phyloP scores from a whole-genome alignment of 768 basidiomycete genomes.

The Ramaria rubella region DNA sequence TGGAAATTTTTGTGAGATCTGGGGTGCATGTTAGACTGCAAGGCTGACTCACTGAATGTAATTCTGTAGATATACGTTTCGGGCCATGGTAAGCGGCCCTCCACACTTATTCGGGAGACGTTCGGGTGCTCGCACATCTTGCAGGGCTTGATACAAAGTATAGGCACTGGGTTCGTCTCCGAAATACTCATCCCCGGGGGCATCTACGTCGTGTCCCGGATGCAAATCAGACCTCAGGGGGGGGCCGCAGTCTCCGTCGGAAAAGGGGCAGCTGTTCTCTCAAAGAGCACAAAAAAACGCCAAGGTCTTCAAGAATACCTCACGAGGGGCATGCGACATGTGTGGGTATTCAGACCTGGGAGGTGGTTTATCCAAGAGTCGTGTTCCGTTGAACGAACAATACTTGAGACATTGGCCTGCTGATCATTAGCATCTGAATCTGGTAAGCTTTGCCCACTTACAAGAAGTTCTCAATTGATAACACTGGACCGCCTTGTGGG shows the following conservation, averaged over 20 bases:
- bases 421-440: not conserved
- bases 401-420: not conserved
- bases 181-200: too few relatives aligned
- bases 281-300: conserved; percentile 16
- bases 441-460: not conserved
- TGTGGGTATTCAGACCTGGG: too few relatives aligned
- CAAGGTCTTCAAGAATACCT: conserved; percentile 19
- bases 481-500: not conserved
- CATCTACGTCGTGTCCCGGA: not conserved
- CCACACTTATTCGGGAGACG: not conserved
- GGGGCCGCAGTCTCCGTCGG: not conserved
- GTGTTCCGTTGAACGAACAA: not conserved
- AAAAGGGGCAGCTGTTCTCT: conserved; percentile 17
- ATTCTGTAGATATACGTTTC: not conserved
- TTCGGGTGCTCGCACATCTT: not conserved
- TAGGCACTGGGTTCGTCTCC: too few relatives aligned
- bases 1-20: not conserved
- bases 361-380: not conserved
- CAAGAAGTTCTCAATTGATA: not conserved
- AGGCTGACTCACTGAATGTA: conserved; percentile 6
- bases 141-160: not conserved
- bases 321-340: not conserved
- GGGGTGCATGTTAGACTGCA: not conserved
- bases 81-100: conserved; percentile 5
- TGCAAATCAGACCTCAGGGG: not conserved